Evolutionary conservation across 2,329 filamentous ascomycete species (phyloP).

Genomic region (Talaromyces sp.): DNA sequence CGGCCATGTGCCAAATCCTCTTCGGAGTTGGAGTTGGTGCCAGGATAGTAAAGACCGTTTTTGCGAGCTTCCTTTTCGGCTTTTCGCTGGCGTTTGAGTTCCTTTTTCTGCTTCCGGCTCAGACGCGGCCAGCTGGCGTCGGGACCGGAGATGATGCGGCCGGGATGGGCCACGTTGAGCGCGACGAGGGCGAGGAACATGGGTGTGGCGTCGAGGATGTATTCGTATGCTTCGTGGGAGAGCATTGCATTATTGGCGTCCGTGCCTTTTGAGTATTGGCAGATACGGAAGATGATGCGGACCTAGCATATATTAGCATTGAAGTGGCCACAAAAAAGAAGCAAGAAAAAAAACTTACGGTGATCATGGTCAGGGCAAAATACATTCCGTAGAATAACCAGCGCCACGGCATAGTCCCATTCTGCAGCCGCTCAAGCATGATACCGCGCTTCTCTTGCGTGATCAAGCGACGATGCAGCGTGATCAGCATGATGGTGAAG

Average conservation of each 20-base stretch:
- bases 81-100: slow-evolving; percentile 30
- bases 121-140: slow-evolving; percentile 42
- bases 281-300: slow-evolving; percentile 57
- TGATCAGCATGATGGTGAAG: slow-evolving; percentile 37
- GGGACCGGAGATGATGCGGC: slow-evolving; percentile 40
- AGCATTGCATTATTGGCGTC: slow-evolving; percentile 59
- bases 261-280: slow-evolving; percentile 51
- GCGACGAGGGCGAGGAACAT: slow-evolving; percentile 46
- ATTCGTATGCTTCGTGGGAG: slow-evolving; percentile 55
- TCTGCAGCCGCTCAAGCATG: slow-evolving; percentile 17
- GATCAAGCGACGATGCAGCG: slow-evolving; percentile 31
- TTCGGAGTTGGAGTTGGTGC: background rate
- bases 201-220: slow-evolving; percentile 49
- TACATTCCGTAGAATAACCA: slow-evolving; percentile 37
- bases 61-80: slow-evolving; percentile 19
- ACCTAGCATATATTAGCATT: slow-evolving; percentile 25
- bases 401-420: slow-evolving; percentile 13
- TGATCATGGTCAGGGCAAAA: slow-evolving; percentile 37
- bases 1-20: background rate
- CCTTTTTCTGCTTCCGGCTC: slow-evolving; percentile 43
- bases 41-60: background rate
- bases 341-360: slow-evolving; percentile 17
- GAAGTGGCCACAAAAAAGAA: background rate
- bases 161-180: slow-evolving; percentile 46
- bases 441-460: slow-evolving; percentile 18